Conservation (phyloP, 768 basidiomycete species). For the Suillus discolor region DNA sequence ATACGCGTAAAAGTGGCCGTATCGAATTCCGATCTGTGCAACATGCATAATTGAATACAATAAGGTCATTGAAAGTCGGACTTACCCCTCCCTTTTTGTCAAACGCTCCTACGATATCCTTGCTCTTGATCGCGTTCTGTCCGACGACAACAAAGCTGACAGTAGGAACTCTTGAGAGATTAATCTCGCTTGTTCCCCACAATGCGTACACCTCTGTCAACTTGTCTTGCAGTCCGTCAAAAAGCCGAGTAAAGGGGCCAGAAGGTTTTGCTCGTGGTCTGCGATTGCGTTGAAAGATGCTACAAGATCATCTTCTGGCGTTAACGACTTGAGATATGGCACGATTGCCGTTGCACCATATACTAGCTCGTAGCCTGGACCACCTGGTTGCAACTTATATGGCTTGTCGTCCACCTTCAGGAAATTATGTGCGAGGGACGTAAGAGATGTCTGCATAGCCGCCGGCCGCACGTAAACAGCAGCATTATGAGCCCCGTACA, state of each 20-base stretch:
- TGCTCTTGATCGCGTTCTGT: constrained; percentile 55
- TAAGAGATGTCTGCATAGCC: constrained; percentile 52
- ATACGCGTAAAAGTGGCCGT: constrained; percentile 80
- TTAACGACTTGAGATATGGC: constrained; percentile 64
- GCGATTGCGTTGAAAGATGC: constrained; percentile 61
- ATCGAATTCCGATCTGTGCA: constrained; percentile 72
- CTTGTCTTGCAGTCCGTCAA: constrained; percentile 51
- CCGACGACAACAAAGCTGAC: constrained; percentile 73
- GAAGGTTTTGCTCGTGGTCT: constrained; percentile 59
- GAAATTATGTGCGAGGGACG: constrained; percentile 73
- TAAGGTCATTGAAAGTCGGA: constrained; percentile 13
- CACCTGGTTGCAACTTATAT: constrained; percentile 73
- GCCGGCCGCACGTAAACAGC: constrained; percentile 60
- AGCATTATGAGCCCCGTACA: constrained; percentile 76
- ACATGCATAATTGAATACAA: constrained; percentile 4
- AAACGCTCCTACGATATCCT: constrained; percentile 63
- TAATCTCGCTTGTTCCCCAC: constrained; percentile 60
- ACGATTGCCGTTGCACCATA: constrained; percentile 62
- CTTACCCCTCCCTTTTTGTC: constrained; percentile 66
- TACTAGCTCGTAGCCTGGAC: constrained; percentile 73
- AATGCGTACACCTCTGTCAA: constrained; percentile 61
- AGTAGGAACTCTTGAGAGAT: constrained; percentile 59
- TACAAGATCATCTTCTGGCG: constrained; percentile 47
- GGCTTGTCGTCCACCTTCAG: constrained; percentile 46
- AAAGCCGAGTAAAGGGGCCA: constrained; percentile 56